phyloP scores from a whole-genome alignment of 2,329 filamentous ascomycete genomes.

The Raffaelea albimanens region DNA sequence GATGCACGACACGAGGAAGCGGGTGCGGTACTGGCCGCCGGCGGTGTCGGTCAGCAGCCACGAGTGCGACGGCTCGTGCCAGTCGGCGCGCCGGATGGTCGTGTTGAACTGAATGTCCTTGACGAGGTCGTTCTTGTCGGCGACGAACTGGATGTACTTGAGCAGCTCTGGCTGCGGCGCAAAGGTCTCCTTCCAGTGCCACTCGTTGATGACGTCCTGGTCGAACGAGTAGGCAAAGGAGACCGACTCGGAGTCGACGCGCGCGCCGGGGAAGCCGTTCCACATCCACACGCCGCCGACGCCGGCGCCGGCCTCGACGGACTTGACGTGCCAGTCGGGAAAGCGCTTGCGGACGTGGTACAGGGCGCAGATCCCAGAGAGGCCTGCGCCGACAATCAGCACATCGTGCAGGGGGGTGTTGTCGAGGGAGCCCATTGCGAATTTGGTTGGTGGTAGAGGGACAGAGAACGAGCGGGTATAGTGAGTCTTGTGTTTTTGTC shows the following conservation, averaged over 20 bases:
- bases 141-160: constrained; percentile 37
- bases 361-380: constrained; percentile 30
- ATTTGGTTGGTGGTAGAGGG: too few species aligned
- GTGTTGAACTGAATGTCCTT: constrained; percentile 36
- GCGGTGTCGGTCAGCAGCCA: constrained; percentile 32
- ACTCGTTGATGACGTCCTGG: constrained; percentile 30
- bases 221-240: constrained; percentile 25
- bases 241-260: constrained; percentile 25
- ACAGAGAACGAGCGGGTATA: too few species aligned
- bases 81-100: constrained; percentile 29
- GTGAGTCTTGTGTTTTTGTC: too few species aligned
- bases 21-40: constrained; percentile 27
- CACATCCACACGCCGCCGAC: constrained; percentile 38
- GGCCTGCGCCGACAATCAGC: constrained; percentile 28
- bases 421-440: constrained; percentile 6
- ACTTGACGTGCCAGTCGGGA: constrained; percentile 21
- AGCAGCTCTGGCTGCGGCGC: constrained; percentile 30
- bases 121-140: constrained; percentile 29
- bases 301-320: constrained; percentile 28
- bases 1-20: constrained; percentile 34
- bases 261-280: constrained; percentile 33
- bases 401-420: constrained; percentile 22
- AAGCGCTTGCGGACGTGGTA: constrained; percentile 28
- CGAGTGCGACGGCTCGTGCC: constrained; percentile 21
- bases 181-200: constrained; percentile 32